Evolutionary conservation across 2,329 filamentous ascomycete species (phyloP).

Genomic region (Lecanicillium sp.): DNA sequence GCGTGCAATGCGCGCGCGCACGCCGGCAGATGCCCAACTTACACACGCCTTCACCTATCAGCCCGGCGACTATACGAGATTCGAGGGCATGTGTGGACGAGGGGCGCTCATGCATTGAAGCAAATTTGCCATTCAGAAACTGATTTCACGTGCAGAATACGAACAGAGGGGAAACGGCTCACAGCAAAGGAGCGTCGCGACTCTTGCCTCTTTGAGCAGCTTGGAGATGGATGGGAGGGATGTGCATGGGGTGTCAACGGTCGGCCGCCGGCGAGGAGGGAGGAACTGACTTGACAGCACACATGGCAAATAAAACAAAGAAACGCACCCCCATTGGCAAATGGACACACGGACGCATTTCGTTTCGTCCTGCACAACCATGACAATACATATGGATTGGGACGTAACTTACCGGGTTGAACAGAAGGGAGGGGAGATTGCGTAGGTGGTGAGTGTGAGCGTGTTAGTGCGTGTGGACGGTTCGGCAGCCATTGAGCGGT

Average conservation of each 20-base stretch:
- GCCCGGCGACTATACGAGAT: no score
- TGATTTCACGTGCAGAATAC: no score
- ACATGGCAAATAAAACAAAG: background rate
- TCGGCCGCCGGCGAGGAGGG: background rate
- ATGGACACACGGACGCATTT: slow-evolving; percentile 3
- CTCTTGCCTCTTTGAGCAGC: background rate
- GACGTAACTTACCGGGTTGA: background rate
- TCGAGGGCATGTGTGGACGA: no score
- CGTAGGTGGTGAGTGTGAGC: background rate
- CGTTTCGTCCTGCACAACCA: background rate
- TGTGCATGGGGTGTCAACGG: background rate
- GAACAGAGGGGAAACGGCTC: no score
- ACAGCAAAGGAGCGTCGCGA: background rate
- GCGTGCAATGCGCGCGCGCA: slow-evolving; percentile 1
- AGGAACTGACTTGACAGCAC: no score
- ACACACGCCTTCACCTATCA: no score
- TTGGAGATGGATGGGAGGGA: no score
- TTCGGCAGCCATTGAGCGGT: slow-evolving; percentile 1
- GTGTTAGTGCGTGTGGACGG: background rate
- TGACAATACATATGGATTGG: background rate
- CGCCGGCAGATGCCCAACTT: no score
- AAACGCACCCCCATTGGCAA: background rate
- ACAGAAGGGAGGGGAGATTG: background rate
- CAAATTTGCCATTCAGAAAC: no score
- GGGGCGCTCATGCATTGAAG: no score